Conservation (phyloP, 129 eudicot species). For the Oenanthe sinensis region DNA sequence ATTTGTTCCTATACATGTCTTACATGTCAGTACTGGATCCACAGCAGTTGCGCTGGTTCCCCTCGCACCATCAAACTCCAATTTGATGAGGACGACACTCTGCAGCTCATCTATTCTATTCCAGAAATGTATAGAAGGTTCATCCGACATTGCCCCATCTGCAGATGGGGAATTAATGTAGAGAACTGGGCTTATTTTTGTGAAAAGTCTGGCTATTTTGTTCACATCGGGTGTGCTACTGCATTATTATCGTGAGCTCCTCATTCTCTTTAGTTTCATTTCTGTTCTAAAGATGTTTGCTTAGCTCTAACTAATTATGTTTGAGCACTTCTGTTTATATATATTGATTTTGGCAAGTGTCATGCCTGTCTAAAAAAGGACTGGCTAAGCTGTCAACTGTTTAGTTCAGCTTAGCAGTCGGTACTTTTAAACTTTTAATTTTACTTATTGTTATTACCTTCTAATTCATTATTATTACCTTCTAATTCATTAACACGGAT, state of each 20-base stretch:
- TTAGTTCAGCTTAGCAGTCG: no score
- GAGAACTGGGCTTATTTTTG: not conserved
- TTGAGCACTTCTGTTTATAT: not conserved
- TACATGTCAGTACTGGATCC: conserved; percentile 10
- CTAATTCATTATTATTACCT: no score
- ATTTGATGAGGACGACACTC: not conserved
- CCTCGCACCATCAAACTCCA: not conserved
- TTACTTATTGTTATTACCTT: not conserved
- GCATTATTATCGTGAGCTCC: not conserved
- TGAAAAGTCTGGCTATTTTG: not conserved
- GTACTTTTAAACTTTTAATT: no score
- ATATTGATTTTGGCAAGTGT: not conserved
- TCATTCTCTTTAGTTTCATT: not conserved
- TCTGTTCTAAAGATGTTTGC: not conserved
- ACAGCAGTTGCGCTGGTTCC: not conserved
- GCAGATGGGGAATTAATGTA: not conserved
- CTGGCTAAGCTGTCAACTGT: no score
- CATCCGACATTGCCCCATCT: not conserved
- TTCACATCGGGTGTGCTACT: not conserved
- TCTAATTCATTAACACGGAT: no score
- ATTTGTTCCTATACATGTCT: not conserved
- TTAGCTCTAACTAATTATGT: no score
- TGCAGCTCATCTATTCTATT: conserved; percentile 5
- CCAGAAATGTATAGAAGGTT: not conserved
- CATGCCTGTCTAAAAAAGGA: no score